Evolutionary conservation across 495 filamentous ascomycete species (phyloP), one percentile per base, ranked within the genome.

Genomic region (Penicillium antarcticum): DNA sequence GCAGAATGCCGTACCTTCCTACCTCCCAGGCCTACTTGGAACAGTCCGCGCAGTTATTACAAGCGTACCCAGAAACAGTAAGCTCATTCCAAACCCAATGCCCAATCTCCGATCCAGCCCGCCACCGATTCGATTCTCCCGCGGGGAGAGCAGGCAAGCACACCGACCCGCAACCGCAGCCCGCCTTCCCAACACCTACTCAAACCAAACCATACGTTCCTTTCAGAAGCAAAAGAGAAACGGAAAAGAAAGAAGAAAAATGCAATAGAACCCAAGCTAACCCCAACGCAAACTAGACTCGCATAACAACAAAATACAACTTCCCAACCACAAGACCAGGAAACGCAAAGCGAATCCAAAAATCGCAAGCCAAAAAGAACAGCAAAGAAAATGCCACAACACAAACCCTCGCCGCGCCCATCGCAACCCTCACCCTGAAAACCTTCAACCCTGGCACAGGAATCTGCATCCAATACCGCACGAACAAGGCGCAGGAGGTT

Each of bases 401-500:
- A 46, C 17, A 70, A 40, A 33, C 64, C 56, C 44, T 70, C 63
- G 9, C 65, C 46, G 34, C 59, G 11, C 62, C 66, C 42, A 72
- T 83, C 56, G 89, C 87, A 53, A 79, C 76, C 19, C 83, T 98
- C 23, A 86, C 80, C 0, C 76, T 97, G 24, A 97, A 96, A 73
- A 95, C 92, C 13, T 98, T 82, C 76, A 91, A 96, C 68, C 89
- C 94, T 0, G 69, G 68, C 23, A 85, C 86, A 11, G 94, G 94
- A 55, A 81, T 83, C 41, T 84, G 86, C 47, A 80, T 98, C 31
- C 95, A 96, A 70, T 98, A 96, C 73, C 80, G 81, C 62, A 96
- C 94, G 14, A 83, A 87, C 67, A 95, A 95, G 61, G 86, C 85
- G n/a, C 88, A 89, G 14, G 92, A 97, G 67, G 92, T 98, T 4